These are phyloP conservation scores for Monilinia fructigena DNA, from an alignment of 2,329 filamentous ascomycete species.

Conservation along the genomic window DNA sequence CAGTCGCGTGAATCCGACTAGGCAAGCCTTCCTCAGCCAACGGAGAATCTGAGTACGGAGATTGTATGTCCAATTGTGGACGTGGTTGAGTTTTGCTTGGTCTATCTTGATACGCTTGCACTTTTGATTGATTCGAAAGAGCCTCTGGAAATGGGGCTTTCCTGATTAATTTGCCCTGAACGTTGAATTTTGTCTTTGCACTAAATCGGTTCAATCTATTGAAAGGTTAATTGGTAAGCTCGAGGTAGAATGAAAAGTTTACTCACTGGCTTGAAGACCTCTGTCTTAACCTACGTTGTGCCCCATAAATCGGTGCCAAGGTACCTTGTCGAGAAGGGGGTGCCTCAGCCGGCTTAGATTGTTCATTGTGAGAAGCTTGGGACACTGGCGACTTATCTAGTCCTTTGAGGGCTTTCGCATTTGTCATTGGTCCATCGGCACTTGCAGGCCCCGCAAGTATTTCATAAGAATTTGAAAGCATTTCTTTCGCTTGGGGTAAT, in stretches of 20 bases:
- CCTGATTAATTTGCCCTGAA: background rate
- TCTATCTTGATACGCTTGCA: background rate
- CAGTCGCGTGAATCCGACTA: background rate
- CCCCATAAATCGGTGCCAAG: background rate
- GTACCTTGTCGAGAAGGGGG: background rate
- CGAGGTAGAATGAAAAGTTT: background rate
- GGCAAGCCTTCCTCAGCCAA: background rate
- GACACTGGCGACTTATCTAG: background rate
- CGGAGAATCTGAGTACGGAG: background rate
- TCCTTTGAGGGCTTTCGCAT: background rate
- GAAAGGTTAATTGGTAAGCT: background rate
- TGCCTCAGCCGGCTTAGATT: background rate
- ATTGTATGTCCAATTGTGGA: background rate
- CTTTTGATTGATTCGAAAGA: background rate
- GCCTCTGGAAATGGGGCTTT: constrained; percentile 11
- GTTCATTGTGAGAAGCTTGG: background rate
- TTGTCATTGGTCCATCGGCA: background rate
- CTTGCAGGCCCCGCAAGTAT: background rate
- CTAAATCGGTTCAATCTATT: background rate
- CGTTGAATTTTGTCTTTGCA: constrained; percentile 3
- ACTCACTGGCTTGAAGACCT: constrained; percentile 1
- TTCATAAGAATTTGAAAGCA: background rate
- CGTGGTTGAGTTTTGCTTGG: background rate
- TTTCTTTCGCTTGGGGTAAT: background rate
- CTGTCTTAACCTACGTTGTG: background rate